A percentile compares a stretch with the other conserved stretches of the same genome.
phyloP scores from a whole-genome alignment of 306 rosid species.

The Rosa lucieae region DNA sequence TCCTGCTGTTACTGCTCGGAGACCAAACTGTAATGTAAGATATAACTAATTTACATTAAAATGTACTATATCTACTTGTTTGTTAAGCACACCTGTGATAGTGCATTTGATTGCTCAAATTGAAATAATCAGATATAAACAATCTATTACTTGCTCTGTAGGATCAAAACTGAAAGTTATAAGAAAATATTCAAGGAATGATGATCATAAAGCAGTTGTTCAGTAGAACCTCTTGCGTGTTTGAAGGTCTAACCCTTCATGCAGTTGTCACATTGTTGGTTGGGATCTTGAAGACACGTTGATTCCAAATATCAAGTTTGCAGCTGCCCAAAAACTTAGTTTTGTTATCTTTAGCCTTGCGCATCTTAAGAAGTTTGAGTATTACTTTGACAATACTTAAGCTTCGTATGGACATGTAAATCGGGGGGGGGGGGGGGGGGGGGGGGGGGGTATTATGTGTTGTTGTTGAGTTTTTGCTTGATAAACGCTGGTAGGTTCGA shows the following conservation, averaged over 20 bases:
- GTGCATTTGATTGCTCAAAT: background rate
- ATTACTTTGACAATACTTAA: too few species aligned
- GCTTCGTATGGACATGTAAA: too few species aligned
- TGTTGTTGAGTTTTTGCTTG: background rate
- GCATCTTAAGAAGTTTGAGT: too few species aligned
- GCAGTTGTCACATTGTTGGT: background rate
- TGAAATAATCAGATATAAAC: background rate
- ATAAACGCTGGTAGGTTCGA: background rate
- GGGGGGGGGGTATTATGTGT: too few species aligned
- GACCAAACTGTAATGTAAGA: constrained; percentile 73
- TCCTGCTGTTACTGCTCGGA: constrained; percentile 82
- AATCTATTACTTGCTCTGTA: background rate
- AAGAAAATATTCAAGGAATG: background rate
- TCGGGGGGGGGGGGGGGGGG: too few species aligned
- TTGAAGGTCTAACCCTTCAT: background rate
- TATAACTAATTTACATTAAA: constrained; percentile 8
- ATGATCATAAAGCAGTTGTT: background rate
- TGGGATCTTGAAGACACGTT: background rate
- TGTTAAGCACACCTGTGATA: background rate
- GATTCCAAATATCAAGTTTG: too few species aligned
- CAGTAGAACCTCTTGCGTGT: background rate
- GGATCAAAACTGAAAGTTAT: background rate
- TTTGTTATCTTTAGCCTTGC: too few species aligned
- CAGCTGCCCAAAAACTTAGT: too few species aligned
- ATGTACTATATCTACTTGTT: constrained; percentile 1